Evolutionary conservation across 306 rosid genomes (phyloP), one percentile per base, ranked within the genome.

Genomic region (Rosa lucieae): DNA sequence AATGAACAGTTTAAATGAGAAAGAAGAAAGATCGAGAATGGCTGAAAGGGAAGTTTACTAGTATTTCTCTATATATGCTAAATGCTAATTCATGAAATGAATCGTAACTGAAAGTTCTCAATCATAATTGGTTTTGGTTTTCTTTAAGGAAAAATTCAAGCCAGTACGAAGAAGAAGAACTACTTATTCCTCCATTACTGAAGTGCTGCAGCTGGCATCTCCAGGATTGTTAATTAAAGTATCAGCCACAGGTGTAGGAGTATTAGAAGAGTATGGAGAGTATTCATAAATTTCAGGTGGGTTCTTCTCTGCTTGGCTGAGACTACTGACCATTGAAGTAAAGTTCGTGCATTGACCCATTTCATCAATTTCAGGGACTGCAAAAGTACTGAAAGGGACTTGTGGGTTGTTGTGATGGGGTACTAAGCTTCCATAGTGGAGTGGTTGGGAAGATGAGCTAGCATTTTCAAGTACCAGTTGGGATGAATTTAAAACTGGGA

Each of bases 371-470:
- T 46, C 84, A 78, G 93, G 82, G 62, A 84, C 72, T 39, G 49
- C 13, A 67, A 37, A 89, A 32, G 82, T 79, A 81, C 49, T 82
- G 91, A 90, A 85, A 87, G 92, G 81, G 93, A 89, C 90, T 84
- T 87, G 92, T 80, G 93, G 91, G 88, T 87, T 88, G n/a, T 29
- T 62, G 52, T 76, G 73, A 69, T 80, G 80, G 68, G 87, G 77
- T 79, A 83, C n/a, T 75, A 79, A 26, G 81, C 17, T 79, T 83
- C 73, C 88, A 80, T 87, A 88, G 89, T 88, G 93, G 93, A 86
- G 97, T 89, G 85, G 95, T 90, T 90, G 94, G 68, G 89, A 87
- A 79, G 82, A 86, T 67, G 90, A 81, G 81, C 82, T 69, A 70
- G 81, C 70, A 52, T 79, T 80, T 21, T 72, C 88, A 49, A 73